These are phyloP conservation scores for Trametes coccinea DNA, from an alignment of 768 basidiomycete genomes.

Conservation along the genomic window DNA sequence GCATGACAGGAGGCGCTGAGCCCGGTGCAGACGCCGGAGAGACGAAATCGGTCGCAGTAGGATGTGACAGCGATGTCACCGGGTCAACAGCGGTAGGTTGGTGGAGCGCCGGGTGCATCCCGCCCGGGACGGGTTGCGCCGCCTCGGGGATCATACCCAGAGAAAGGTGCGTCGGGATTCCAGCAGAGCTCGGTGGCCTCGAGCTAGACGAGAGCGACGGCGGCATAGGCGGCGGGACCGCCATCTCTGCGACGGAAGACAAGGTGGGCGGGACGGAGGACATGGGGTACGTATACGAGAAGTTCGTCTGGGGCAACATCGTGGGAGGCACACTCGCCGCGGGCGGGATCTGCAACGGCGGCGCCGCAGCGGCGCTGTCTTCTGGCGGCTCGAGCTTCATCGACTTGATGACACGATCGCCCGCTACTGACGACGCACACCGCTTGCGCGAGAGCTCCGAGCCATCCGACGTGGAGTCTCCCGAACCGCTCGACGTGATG, in stretches of 20 bases:
- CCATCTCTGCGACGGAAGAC: constrained; percentile 31
- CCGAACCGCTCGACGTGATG: constrained; percentile 24
- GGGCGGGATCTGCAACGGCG: constrained; percentile 28
- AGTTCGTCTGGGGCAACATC: constrained; percentile 25
- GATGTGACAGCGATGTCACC: constrained; percentile 11
- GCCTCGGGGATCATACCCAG: constrained; percentile 25
- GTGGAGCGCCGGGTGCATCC: constrained; percentile 11
- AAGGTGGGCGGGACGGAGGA: constrained; percentile 21
- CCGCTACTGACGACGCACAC: constrained; percentile 48
- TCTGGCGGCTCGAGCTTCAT: constrained; percentile 52
- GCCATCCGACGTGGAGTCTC: constrained; percentile 34
- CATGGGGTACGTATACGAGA: constrained; percentile 26
- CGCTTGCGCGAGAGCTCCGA: constrained; percentile 51
- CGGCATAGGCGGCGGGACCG: constrained; percentile 32
- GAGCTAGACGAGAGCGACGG: constrained; percentile 30
- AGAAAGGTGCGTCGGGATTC: constrained; percentile 18
- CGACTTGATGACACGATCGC: constrained; percentile 47
- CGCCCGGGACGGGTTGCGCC: constrained; percentile 11
- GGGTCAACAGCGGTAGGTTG: constrained; percentile 1
- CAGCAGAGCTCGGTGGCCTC: constrained; percentile 30
- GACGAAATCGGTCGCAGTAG: constrained; percentile 8
- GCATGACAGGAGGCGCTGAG: constrained; percentile 12
- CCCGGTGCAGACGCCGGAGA: background rate
- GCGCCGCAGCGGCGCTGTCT: constrained; percentile 29
- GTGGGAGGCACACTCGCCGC: constrained; percentile 20